Evolutionary conservation across 2,329 filamentous ascomycete genomes (phyloP).

Genomic region (Pseudogymnoascus sp.): DNA sequence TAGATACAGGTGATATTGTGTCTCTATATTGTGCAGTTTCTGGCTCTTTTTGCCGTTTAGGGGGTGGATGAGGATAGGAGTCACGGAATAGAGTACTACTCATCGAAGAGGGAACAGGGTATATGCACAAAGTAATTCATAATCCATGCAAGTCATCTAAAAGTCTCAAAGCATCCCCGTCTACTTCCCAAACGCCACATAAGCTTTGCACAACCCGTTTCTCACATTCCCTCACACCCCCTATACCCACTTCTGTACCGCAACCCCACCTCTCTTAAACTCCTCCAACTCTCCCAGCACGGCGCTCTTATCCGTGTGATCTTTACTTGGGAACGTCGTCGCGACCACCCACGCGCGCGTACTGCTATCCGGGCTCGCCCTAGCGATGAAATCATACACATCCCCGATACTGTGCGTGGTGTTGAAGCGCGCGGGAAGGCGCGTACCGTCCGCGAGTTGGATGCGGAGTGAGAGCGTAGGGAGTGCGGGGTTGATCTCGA

Average conservation of each 20-base stretch:
- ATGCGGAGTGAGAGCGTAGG: slow-evolving; percentile 66
- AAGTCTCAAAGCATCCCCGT: not conserved
- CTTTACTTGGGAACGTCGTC: slow-evolving; percentile 77
- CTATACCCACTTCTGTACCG: slow-evolving; percentile 47
- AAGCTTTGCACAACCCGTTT: not conserved
- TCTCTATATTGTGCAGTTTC: not conserved
- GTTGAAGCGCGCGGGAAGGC: slow-evolving; percentile 75
- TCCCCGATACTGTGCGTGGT: slow-evolving; percentile 68
- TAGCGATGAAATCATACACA: slow-evolving; percentile 64
- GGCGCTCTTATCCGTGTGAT: slow-evolving; percentile 58
- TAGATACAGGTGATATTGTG: not conserved
- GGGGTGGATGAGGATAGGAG: not conserved
- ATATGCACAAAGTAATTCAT: not conserved
- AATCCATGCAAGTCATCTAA: slow-evolving; percentile 4
- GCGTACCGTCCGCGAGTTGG: slow-evolving; percentile 67
- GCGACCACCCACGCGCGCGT: slow-evolving; percentile 63
- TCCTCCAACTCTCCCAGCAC: slow-evolving; percentile 52
- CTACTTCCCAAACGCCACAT: slow-evolving; percentile 3
- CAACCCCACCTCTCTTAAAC: slow-evolving; percentile 57
- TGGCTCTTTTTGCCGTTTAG: not conserved
- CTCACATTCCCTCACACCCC: not conserved
- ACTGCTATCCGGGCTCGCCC: slow-evolving; percentile 49
- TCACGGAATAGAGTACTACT: not conserved
- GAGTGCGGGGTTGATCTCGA: slow-evolving; percentile 52
- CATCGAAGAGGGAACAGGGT: not conserved